Conservation (phyloP, 805 yeast species). For the Candida pseudofarinosa region DNA sequence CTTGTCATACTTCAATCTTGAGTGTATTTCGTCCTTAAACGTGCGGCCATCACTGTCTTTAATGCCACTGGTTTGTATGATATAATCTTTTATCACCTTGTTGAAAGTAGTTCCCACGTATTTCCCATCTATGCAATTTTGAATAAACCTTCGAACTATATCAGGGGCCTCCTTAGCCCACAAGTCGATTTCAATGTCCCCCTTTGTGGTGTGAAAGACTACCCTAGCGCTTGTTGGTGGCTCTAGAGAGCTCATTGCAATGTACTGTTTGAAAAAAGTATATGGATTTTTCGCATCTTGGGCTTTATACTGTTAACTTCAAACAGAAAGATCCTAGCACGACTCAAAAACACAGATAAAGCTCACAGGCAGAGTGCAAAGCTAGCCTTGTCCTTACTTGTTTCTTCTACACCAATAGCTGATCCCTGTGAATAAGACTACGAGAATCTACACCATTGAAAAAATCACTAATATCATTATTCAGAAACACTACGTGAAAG, state of each 20-base stretch:
- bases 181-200: slow-evolving; percentile 54
- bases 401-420: no score
- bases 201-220: slow-evolving; percentile 53
- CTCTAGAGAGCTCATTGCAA: slow-evolving; percentile 24
- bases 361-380: no score
- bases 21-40: slow-evolving; percentile 42
- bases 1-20: slow-evolving; percentile 45
- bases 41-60: slow-evolving; percentile 6
- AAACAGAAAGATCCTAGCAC: no score
- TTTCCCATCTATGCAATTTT: slow-evolving; percentile 40
- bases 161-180: slow-evolving; percentile 68
- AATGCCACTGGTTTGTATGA: slow-evolving; percentile 8
- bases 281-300: neutral
- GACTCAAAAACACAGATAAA: no score
- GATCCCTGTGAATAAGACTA: no score
- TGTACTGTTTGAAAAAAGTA: neutral
- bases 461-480: no score
- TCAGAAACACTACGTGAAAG: no score
- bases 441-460: no score
- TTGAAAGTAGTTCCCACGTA: slow-evolving; percentile 42
- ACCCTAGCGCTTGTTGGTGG: slow-evolving; percentile 61
- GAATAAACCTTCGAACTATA: slow-evolving; percentile 46
- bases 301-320: no score
- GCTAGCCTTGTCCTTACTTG: no score
- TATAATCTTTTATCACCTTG: slow-evolving; percentile 28